phyloP scores from a whole-genome alignment of 2,329 filamentous ascomycete species.

The Cryphonectria radicalis region DNA sequence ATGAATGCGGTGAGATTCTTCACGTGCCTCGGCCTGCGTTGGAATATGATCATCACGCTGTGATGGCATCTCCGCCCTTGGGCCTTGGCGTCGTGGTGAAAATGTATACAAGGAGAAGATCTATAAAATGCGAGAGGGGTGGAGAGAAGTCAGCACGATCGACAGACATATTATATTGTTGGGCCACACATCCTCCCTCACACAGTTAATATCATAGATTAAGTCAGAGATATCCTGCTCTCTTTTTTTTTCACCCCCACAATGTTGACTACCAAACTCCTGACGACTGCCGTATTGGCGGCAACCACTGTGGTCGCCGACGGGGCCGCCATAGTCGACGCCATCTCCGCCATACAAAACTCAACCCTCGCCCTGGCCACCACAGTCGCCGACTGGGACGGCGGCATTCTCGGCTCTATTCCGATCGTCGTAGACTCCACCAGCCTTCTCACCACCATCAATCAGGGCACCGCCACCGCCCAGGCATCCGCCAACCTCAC shows the following conservation, averaged over 20 bases:
- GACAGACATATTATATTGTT: neutral
- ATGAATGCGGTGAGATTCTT: neutral
- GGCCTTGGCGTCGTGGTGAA: neutral
- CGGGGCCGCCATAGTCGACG: conserved; percentile 40
- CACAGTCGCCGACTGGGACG: conserved; percentile 44
- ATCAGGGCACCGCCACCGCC: conserved; percentile 44
- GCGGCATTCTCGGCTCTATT: conserved; percentile 43
- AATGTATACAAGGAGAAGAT: neutral
- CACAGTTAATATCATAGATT: neutral
- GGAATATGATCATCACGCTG: neutral
- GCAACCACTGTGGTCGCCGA: conserved; percentile 37
- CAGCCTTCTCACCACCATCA: conserved; percentile 45
- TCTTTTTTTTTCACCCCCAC: neutral
- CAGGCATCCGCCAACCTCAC: conserved; percentile 43
- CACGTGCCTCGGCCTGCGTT: neutral
- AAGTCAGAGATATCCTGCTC: neutral
- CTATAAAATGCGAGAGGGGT: neutral
- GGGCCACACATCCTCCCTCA: neutral
- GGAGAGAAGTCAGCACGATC: neutral
- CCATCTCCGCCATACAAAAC: conserved; percentile 42
- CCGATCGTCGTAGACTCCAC: conserved; percentile 47
- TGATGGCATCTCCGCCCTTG: neutral
- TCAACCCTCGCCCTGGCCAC: conserved; percentile 41
- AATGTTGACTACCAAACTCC: conserved; percentile 21
- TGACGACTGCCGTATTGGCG: conserved; percentile 9